Base-by-base conservation (phyloP, 768 basidiomycete genomes). In the Kwoniella mangroviensis region DNA sequence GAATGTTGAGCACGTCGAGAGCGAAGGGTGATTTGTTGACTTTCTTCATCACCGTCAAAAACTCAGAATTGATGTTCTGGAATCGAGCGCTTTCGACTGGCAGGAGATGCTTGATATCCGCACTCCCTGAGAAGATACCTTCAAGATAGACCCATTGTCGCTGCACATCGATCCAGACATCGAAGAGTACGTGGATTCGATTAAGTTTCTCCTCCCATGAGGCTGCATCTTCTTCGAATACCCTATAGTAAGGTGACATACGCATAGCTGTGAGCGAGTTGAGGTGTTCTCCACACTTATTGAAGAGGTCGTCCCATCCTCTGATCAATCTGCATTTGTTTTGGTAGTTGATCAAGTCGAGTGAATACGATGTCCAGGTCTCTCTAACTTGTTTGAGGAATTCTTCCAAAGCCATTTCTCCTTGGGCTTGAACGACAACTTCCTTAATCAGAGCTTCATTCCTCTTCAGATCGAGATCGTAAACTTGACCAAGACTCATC, bases 71-170 rank as follows among this genome's bases (percentile, higher is more conserved):
- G 87, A 99, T 99, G 84, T 95, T 98, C 81, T 92, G 91, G 85
- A 99, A 99, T 40, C 97, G 92, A n/a, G 93, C 89, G 77, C 90
- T 94, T 84, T 99, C 97, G 71, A 98, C 91, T 0, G 97, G 97
- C 28, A 99, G 90, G 15, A 99, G 89, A 82, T 99, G 97, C 82
- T 98, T 98, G 87, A 99, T 98, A 80, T 99, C 97, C 26, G 95
- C 97, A 75, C 94, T 98, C 42, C 96, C 95, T n/a, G 96, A 93
- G 84, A 99, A 99, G 76, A 99, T 99, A 53, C 97, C 97, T 83
- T 99, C 97, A 63, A 99, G 87, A 81, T 99, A 99, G 0, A 99
- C 97, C 97, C 97, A 99, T 85, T 99, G 97, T 7, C 97, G 89
- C 77, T 99, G 97, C 17, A 99, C 97, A 76, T 99, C 97, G 75